Base-by-base conservation (phyloP, 2,329 filamentous ascomycete species). In the Monilinia fructicola region DNA sequence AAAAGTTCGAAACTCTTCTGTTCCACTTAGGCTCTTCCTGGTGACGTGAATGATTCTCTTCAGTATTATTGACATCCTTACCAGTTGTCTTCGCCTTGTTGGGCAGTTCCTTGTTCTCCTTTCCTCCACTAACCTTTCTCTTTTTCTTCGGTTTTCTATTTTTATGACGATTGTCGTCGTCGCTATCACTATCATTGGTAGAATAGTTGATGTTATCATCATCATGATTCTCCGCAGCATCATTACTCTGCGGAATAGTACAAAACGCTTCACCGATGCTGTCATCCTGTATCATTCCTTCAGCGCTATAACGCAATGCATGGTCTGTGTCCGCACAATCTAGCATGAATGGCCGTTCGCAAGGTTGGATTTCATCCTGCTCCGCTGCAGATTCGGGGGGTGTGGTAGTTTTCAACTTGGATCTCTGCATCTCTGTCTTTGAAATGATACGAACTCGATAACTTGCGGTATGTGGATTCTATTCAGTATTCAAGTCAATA, bases 41-140 rank as follows among this genome's bases (percentile, higher is more conserved):
- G 9, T 35, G 31, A 35, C 6, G 31, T 35, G 5, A 7, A 35
- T 35, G 31, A 35, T 35, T 35, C 9, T 35, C 31, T 35, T 35
- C 31, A 35, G 31, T 6, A 35, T 35, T 35, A 6, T 7, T 16
- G 12, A 5, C 10, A 12, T 50, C 2, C 9, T 14, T 50, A 1
- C 26, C 46, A 2, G 46, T 23, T 23, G n/a, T 23, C 3, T 50
- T 11, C 10, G 3, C 14, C 18, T 10, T n/a, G 18, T 48, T 48
- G 18, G 21, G 1, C 18, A n/a, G 14, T 16, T 16, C 6, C 6
- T 48, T 0, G 0, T 21, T 10, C 5, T n/a, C 21, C 5, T 1
- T 11, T 23, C n/a, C 23, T 11, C 26, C 42, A 11, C 23, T 21
- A 6, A 11, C 10, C 9, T 60, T 38, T 6, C 5, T 1, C 16